phyloP scores from a whole-genome alignment of 345 rosid species.

The Orychophragmus violaceus region DNA sequence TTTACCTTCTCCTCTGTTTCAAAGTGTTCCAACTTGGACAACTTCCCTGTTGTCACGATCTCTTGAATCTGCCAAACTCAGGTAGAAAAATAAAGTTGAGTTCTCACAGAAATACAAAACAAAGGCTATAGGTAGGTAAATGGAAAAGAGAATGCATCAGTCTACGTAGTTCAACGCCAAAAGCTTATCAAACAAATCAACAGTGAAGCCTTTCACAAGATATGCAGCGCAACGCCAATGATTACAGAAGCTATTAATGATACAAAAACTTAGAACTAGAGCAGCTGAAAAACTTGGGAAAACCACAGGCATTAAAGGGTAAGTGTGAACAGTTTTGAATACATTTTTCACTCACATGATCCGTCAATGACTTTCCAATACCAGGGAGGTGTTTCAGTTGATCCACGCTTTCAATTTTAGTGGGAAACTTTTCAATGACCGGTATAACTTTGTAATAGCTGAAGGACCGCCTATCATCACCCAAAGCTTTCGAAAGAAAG shows the following conservation, averaged over 20 bases:
- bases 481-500: constrained; percentile 55
- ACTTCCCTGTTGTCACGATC: constrained; percentile 75
- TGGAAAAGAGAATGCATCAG: background rate
- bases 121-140: background rate
- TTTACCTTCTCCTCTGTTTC: constrained; percentile 91
- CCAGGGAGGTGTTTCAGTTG: constrained; percentile 80
- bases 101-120: background rate
- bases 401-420: constrained; percentile 73
- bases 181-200: too few relatives aligned
- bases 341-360: constrained; percentile 69
- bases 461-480: constrained; percentile 90
- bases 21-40: constrained; percentile 91
- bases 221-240: background rate
- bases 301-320: background rate
- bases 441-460: constrained; percentile 91
- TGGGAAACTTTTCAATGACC: constrained; percentile 79
- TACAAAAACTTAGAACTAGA: background rate
- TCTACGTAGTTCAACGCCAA: background rate
- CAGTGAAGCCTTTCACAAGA: too few relatives aligned
- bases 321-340: background rate
- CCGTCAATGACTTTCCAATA: constrained; percentile 92
- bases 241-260: background rate
- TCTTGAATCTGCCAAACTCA: constrained; percentile 71
- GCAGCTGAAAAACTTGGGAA: background rate
- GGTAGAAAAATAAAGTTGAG: background rate